phyloP scores from a whole-genome alignment of 1,139 yeast species.

The Blastobotrys arbuscula region DNA sequence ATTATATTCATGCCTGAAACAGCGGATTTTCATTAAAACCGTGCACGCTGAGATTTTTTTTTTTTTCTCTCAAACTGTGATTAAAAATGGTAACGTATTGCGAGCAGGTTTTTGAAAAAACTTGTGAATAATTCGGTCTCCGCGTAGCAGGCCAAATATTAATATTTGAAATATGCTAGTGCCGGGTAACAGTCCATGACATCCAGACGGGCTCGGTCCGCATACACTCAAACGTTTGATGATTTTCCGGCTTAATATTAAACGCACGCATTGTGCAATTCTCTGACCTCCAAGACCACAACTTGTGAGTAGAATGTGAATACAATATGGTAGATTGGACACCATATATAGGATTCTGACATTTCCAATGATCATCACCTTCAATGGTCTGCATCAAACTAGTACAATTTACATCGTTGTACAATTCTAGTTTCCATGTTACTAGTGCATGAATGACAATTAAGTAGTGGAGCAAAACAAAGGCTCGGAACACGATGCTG shows the following conservation, averaged over 20 bases:
- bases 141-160: too few relatives aligned
- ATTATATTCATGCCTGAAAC: too few relatives aligned
- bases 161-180: too few relatives aligned
- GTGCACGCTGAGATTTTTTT: too few relatives aligned
- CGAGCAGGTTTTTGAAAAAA: too few relatives aligned
- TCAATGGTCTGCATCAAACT: not conserved
- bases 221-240: not conserved
- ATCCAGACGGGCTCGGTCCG: not conserved
- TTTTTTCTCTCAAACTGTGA: too few relatives aligned
- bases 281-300: constrained; percentile 7
- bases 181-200: constrained; percentile 9
- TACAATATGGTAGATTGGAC: not conserved
- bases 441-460: not conserved
- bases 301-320: not conserved
- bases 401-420: constrained; percentile 2
- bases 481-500: too few relatives aligned
- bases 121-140: not conserved
- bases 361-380: constrained; percentile 2
- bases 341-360: constrained; percentile 3
- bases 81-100: too few relatives aligned
- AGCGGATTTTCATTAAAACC: too few relatives aligned
- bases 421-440: constrained; percentile 7
- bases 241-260: not conserved
- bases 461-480: too few relatives aligned
- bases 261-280: constrained; percentile 5